Conservation (phyloP, 2,329 filamentous ascomycete genomes). For the Penicillium sp. region DNA sequence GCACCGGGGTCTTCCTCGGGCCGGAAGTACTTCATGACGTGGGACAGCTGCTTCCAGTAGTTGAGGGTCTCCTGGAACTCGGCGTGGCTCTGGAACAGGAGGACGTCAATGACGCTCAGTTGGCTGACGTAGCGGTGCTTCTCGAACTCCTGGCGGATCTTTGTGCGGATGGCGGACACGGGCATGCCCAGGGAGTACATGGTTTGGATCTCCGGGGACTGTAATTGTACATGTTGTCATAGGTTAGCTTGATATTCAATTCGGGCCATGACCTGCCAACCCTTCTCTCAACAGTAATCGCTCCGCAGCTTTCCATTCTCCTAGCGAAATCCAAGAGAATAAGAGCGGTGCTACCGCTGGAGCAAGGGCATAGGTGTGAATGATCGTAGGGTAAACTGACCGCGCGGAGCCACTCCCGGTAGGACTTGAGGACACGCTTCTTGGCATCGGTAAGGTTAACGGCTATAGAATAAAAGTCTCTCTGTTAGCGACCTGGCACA, state of each 20-base stretch:
- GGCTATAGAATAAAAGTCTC: conserved; percentile 66
- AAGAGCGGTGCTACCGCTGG: conserved; percentile 10
- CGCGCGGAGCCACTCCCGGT: conserved; percentile 94
- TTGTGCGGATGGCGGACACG: conserved; percentile 84
- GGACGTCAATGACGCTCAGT: conserved; percentile 82
- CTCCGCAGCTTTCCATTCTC: not conserved
- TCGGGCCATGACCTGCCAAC: not conserved
- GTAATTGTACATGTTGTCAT: conserved; percentile 21
- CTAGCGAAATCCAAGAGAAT: not conserved
- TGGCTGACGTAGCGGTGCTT: conserved; percentile 92
- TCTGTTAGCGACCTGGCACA: conserved; percentile 32
- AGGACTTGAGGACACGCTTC: conserved; percentile 82
- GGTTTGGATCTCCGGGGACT: conserved; percentile 95
- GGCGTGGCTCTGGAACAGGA: conserved; percentile 87
- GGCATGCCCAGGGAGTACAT: conserved; percentile 96
- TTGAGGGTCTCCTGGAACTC: conserved; percentile 99
- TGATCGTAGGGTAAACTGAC: conserved; percentile 64
- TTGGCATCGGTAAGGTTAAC: conserved; percentile 89
- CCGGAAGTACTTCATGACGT: conserved; percentile 97
- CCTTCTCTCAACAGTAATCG: not conserved
- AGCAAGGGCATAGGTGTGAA: conserved; percentile 13
- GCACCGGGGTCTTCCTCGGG: conserved; percentile 79
- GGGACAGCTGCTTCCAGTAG: conserved; percentile 97
- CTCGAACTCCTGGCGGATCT: conserved; percentile 97
- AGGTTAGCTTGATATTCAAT: conserved; percentile 18